A percentile compares a stretch with the other conserved stretches of the same genome.
phyloP scores from a whole-genome alignment of 495 filamentous ascomycete genomes.

The Pseudomonodictys pantanalensis region DNA sequence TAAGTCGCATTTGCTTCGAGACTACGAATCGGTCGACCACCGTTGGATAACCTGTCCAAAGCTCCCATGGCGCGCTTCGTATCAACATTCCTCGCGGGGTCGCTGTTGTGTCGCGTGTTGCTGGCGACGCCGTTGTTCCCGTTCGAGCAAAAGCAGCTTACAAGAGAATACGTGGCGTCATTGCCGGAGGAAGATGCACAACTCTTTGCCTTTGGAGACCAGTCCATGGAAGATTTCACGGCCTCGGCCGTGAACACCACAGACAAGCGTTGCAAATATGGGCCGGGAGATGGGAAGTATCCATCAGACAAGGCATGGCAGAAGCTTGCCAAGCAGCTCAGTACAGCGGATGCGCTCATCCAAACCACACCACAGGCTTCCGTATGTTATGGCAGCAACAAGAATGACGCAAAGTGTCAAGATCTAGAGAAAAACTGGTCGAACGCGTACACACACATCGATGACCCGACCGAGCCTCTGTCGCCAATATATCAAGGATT shows the following conservation, averaged over 20 bases:
- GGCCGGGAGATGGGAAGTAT: slow-evolving; percentile 22
- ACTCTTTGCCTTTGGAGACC: slow-evolving; percentile 20
- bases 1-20: background rate
- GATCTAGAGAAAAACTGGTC: slow-evolving; percentile 23
- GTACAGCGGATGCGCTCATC: slow-evolving; percentile 17
- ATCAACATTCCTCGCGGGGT: slow-evolving; percentile 7
- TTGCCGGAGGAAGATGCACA: slow-evolving; percentile 14
- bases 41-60: background rate
- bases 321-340: slow-evolving; percentile 21
- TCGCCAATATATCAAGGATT: slow-evolving; percentile 27
- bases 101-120: slow-evolving; percentile 1
- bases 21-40: background rate
- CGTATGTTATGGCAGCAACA: slow-evolving; percentile 21
- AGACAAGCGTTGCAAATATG: slow-evolving; percentile 8
- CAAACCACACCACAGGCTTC: slow-evolving; percentile 19
- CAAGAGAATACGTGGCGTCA: slow-evolving; percentile 13
- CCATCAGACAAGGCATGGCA: slow-evolving; percentile 25
- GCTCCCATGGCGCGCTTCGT: slow-evolving; percentile 10
- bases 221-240: background rate
- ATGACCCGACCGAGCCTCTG: slow-evolving; percentile 27
- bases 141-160: slow-evolving; percentile 19
- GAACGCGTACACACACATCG: slow-evolving; percentile 19
- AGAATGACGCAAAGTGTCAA: slow-evolving; percentile 23
- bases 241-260: slow-evolving; percentile 11
- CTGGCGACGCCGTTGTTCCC: slow-evolving; percentile 10